Percentiles rank a stretch among this genome's conserved stretches.
Evolutionary conservation across 148 eudicot species (phyloP).

Genomic region (Camellia sinensis): DNA sequence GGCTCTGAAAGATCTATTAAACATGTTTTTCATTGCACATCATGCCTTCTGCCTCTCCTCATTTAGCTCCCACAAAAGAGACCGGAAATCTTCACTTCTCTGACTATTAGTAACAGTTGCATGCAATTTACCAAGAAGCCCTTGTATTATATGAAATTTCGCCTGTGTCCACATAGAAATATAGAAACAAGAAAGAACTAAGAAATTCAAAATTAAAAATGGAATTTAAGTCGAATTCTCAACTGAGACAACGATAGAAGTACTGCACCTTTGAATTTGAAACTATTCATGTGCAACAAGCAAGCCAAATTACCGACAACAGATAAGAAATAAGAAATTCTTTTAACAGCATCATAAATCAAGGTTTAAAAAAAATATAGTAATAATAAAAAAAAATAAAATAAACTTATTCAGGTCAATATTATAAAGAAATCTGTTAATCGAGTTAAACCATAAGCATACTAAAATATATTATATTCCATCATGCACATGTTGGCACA

Average conservation of each 20-base stretch:
- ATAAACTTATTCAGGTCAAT: not conserved
- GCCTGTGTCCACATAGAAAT: conserved; percentile 45
- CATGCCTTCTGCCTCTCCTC: conserved; percentile 81
- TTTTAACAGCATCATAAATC: not conserved
- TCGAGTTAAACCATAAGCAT: not conserved
- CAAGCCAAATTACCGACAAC: not conserved
- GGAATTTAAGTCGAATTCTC: not conserved
- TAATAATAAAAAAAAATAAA: no score
- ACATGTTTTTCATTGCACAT: conserved; percentile 75
- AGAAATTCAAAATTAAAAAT: not conserved
- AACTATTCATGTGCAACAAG: not conserved
- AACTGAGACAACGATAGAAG: not conserved
- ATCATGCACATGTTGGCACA: no score
- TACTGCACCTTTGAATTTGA: not conserved
- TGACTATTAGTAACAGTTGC: conserved; percentile 48
- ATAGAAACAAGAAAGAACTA: not conserved
- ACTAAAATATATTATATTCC: not conserved
- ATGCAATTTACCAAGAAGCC: conserved; percentile 89
- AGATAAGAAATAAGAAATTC: not conserved
- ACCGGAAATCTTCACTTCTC: conserved; percentile 55
- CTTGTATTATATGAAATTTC: conserved; percentile 90
- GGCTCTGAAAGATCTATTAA: conserved; percentile 88
- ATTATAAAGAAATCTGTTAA: not conserved
- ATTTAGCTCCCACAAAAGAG: conserved; percentile 74
- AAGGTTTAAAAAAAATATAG: not conserved